Percentiles rank a stretch among this genome's conserved stretches.
phyloP scores from a whole-genome alignment of 805 yeast genomes.

The Dipodascus albidus region DNA sequence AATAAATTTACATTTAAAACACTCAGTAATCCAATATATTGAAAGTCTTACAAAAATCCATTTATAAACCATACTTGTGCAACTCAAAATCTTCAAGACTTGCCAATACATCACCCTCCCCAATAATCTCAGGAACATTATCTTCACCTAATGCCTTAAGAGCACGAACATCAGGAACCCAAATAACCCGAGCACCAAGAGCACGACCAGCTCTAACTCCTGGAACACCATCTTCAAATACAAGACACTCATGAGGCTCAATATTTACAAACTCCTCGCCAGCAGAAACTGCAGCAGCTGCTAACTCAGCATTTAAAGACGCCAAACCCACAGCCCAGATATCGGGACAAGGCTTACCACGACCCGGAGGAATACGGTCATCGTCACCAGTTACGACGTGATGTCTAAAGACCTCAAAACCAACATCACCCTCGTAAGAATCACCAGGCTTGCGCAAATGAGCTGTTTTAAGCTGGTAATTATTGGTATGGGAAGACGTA shows the following conservation, averaged over 20 bases:
- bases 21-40: no score
- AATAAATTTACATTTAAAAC: no score
- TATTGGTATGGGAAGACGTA: slow-evolving; percentile 60
- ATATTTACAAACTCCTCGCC: slow-evolving; percentile 30
- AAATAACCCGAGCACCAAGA: slow-evolving; percentile 77
- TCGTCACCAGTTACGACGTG: slow-evolving; percentile 87
- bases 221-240: slow-evolving; percentile 92
- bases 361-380: slow-evolving; percentile 64
- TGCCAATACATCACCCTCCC: slow-evolving; percentile 44
- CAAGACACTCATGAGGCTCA: slow-evolving; percentile 64
- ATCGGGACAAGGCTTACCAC: slow-evolving; percentile 91
- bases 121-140: slow-evolving; percentile 35
- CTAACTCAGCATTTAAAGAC: slow-evolving; percentile 48
- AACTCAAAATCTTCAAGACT: slow-evolving; percentile 44
- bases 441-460: slow-evolving; percentile 36
- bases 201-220: slow-evolving; percentile 79
- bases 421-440: slow-evolving; percentile 12
- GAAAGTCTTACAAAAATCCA: not conserved
- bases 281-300: slow-evolving; percentile 21
- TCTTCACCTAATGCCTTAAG: slow-evolving; percentile 39
- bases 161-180: slow-evolving; percentile 88
- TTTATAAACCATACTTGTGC: slow-evolving; percentile 26
- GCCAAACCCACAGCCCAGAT: slow-evolving; percentile 79
- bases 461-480: slow-evolving; percentile 59
- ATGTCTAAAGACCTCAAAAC: slow-evolving; percentile 52